Evolutionary conservation across 495 filamentous ascomycete genomes (phyloP), one percentile per base, ranked within the genome.

Genomic region (Podospora comata): DNA sequence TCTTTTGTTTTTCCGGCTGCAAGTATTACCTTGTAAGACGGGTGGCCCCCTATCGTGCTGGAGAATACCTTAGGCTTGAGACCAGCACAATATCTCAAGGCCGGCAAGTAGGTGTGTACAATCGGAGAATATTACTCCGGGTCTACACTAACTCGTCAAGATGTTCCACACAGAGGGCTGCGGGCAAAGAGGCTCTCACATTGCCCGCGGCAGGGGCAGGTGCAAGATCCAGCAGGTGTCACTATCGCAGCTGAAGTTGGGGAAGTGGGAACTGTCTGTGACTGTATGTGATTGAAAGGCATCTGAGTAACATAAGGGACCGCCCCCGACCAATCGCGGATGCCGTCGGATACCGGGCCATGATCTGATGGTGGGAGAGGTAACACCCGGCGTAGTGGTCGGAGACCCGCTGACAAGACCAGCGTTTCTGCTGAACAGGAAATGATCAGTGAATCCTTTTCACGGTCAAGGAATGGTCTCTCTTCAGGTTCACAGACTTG

Each of bases 371-470:
- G 59, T 26, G 59, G 59, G 59, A 28, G 16, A 15, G 59, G 26
- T 26, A 61, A 27, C 27, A 28, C 59, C 59, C 59, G 26, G 56
- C 26, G 56, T 59, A 59, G 7, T 59, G 56, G 56, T 59, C 59
- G 59, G 9, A 23, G 26, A 28, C 59, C 59, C 59, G 27, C 59
- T 59, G 56, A 18, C 56, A 27, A 59, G 56, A 13, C 19, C 56
- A 59, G 19, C 5, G 56, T 59, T 13, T 30, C 39, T 48, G 39
- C 26, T 18, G 3, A 61, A 61, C 6, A 32, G 59, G 59, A 27
- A 61, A 61, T 28, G 59, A 61, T 61, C 59, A 61, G 59, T 28
- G 16, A 28, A 9, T 61, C n/a, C n/a, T 30, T 61, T 26, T 32
- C 32, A 61, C n/a, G 18, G 13, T 11, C 39, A 11, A 13, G 6